Evolutionary conservation across 1,284 basidiomycete genomes (phyloP).

Genomic region (Pseudozyma hubeiensis): DNA sequence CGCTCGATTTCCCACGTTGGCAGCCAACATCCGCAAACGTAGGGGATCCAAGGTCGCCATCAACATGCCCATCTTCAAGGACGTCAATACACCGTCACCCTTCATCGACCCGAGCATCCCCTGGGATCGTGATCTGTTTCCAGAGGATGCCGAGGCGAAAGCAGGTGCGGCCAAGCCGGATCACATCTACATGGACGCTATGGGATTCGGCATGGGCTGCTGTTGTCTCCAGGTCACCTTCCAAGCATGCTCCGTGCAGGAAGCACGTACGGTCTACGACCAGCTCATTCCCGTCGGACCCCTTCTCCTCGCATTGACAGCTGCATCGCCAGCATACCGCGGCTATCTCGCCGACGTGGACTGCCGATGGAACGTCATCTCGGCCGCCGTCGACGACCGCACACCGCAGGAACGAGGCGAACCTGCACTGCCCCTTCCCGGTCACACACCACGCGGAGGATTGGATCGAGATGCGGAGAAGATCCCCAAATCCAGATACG

Average conservation of each 20-base stretch:
- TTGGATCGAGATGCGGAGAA: slow-evolving; percentile 60
- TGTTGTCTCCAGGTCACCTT: slow-evolving; percentile 98
- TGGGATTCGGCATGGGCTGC: slow-evolving; percentile 99
- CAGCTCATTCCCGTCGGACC: slow-evolving; percentile 92
- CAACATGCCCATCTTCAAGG: slow-evolving; percentile 92
- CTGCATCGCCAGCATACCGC: slow-evolving; percentile 91
- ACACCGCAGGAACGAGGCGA: slow-evolving; percentile 92
- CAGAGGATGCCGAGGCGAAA: slow-evolving; percentile 87
- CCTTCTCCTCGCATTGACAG: slow-evolving; percentile 93
- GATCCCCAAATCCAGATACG: slow-evolving; percentile 96
- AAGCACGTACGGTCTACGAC: slow-evolving; percentile 93
- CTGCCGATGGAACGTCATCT: slow-evolving; percentile 97
- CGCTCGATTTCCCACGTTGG: slow-evolving; percentile 96
- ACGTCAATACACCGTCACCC: slow-evolving; percentile 85
- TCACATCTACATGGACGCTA: slow-evolving; percentile 98
- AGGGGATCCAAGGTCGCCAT: slow-evolving; percentile 94
- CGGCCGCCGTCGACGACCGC: slow-evolving; percentile 94
- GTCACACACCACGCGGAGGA: slow-evolving; percentile 36
- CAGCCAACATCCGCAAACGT: slow-evolving; percentile 91
- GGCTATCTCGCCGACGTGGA: slow-evolving; percentile 96
- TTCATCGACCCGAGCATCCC: slow-evolving; percentile 92
- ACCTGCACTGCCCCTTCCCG: slow-evolving; percentile 64
- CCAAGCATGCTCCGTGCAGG: slow-evolving; percentile 91
- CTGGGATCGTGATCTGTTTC: slow-evolving; percentile 81
- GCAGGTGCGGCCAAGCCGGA: slow-evolving; percentile 83